These are phyloP conservation scores for Begonia masoniana DNA, from an alignment of 306 rosid genomes.

Conservation along the genomic window DNA sequence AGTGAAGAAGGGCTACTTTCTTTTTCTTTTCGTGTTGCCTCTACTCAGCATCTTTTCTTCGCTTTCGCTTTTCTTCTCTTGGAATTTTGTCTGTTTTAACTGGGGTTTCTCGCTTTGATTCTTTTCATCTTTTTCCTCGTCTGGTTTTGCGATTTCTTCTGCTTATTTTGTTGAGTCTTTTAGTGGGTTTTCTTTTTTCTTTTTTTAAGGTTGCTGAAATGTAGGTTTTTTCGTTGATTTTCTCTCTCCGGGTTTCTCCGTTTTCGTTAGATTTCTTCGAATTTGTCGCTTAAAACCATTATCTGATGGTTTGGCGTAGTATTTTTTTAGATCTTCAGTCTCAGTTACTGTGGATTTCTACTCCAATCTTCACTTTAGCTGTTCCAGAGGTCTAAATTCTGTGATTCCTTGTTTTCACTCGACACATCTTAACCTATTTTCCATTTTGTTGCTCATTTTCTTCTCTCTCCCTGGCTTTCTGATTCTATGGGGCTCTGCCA, in stretches of 20 bases:
- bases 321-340: too few species aligned
- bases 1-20: slow-evolving; percentile 21
- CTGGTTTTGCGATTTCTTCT: neutral
- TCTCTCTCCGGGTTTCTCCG: too few species aligned
- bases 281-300: too few species aligned
- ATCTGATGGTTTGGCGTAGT: too few species aligned
- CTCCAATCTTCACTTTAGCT: too few species aligned
- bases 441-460: neutral
- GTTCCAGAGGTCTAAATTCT: neutral
- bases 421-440: neutral
- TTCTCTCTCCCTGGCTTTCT: slow-evolving; percentile 11
- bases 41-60: slow-evolving; percentile 80
- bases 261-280: too few species aligned
- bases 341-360: too few species aligned
- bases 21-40: slow-evolving; percentile 48
- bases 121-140: neutral
- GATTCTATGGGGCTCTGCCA: slow-evolving; percentile 67
- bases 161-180: neutral
- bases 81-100: neutral
- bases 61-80: neutral
- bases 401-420: neutral
- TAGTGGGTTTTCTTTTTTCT: neutral
- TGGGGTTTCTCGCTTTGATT: neutral
- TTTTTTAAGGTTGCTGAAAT: too few species aligned
- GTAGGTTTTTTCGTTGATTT: too few species aligned